These are phyloP conservation scores for Thuidium tamariscinum DNA, from an alignment of 225 moss, liverwort and hornwort species.

Conservation along the genomic window DNA sequence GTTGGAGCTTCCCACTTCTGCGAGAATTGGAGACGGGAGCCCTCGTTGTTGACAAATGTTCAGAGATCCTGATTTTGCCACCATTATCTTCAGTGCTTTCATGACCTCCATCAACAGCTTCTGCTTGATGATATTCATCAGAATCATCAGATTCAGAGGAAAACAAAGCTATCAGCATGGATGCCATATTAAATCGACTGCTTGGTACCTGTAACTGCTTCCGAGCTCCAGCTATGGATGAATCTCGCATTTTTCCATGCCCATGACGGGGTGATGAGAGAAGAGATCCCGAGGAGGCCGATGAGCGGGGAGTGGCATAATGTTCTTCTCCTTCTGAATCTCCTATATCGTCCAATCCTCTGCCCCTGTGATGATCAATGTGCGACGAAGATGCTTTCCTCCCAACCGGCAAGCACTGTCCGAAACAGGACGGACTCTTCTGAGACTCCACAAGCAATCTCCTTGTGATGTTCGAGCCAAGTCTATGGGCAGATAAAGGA, in stretches of 20 bases:
- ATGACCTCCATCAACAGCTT: not conserved
- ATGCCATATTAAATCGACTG: constrained; percentile 20
- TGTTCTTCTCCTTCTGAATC: not conserved
- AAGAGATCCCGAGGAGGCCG: not conserved
- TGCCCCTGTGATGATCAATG: not conserved
- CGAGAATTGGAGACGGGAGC: not conserved
- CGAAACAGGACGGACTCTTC: not conserved
- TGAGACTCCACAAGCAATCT: not conserved
- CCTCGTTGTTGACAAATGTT: not conserved
- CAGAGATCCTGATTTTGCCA: not conserved
- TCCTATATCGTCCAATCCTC: not conserved
- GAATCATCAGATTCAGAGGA: not conserved
- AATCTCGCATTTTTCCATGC: not conserved
- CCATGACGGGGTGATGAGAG: not conserved
- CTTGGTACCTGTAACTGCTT: not conserved
- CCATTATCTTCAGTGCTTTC: not conserved
- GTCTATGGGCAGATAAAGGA: not conserved
- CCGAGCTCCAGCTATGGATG: not conserved
- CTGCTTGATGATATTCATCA: not conserved
- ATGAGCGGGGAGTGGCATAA: not conserved
- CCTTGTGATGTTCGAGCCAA: not conserved
- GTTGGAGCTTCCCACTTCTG: not conserved
- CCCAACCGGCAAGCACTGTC: not conserved
- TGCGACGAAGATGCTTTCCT: not conserved
- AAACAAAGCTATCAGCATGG: constrained; percentile 18